Percentiles rank a stretch among this genome's conserved stretches.
phyloP scores from a whole-genome alignment of 352 stramenopile species.

The Pythium sp. region DNA sequence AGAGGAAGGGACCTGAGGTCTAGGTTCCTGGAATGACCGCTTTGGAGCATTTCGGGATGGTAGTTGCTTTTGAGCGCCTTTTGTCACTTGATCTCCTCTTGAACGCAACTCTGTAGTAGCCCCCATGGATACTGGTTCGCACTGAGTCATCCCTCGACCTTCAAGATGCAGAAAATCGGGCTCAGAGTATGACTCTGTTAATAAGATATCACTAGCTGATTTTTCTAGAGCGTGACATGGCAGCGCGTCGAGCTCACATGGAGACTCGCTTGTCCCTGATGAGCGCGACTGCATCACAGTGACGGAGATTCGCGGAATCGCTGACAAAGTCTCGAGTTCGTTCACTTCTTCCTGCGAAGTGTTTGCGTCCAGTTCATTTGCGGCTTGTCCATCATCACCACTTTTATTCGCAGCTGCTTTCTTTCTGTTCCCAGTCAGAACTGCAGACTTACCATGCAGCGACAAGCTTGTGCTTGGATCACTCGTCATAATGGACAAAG shows the following conservation, averaged over 20 bases:
- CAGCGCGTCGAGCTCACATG: too few species aligned
- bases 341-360: not conserved
- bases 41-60: constrained; percentile 1
- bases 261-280: not conserved
- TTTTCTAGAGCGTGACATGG: not conserved
- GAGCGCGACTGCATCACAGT: not conserved
- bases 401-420: not conserved
- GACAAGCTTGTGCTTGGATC: not conserved
- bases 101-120: not conserved
- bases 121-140: not conserved
- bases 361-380: not conserved
- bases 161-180: not conserved
- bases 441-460: constrained; percentile 4
- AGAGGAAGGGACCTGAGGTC: not conserved
- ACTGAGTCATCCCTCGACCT: not conserved
- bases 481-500: not conserved
- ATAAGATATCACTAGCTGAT: not conserved
- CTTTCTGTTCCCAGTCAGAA: not conserved
- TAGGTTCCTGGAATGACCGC: constrained; percentile 2
- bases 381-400: not conserved
- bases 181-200: not conserved
- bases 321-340: not conserved
- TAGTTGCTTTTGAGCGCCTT: not conserved
- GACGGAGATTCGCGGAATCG: constrained; percentile 9
- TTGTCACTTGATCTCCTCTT: not conserved